Percentiles rank a stretch among this genome's conserved stretches.
phyloP scores from a whole-genome alignment of 2,329 filamentous ascomycete genomes.

The Geosmithia flava region DNA sequence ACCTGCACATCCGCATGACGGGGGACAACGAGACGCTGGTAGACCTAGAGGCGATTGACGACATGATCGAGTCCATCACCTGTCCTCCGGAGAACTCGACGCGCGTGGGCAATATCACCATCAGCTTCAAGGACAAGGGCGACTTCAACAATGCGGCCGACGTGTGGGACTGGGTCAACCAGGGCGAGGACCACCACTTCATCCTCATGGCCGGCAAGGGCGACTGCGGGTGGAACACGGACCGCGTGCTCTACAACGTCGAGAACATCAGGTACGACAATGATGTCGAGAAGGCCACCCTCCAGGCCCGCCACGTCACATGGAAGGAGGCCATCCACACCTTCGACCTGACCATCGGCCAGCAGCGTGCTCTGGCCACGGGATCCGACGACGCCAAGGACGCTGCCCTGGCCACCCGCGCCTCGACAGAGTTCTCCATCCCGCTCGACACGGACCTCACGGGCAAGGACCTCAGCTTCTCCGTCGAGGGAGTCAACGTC shows the following conservation, averaged over 20 bases:
- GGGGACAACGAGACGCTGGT: constrained; percentile 1
- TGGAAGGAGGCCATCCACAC: constrained; percentile 1
- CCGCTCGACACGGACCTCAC: neutral
- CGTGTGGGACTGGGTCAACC: constrained; percentile 2
- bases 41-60: constrained; percentile 1
- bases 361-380: too few relatives aligned
- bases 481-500: neutral
- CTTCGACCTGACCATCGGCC: constrained; percentile 1
- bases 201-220: constrained; percentile 1
- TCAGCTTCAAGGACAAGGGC: neutral
- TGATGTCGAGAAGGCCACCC: neutral
- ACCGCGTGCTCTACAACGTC: neutral
- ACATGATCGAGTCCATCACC: constrained; percentile 1
- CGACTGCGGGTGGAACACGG: constrained; percentile 1
- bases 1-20: neutral
- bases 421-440: neutral
- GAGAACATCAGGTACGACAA: neutral
- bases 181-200: neutral
- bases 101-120: neutral
- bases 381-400: neutral
- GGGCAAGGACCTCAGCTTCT: neutral
- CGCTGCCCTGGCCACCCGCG: neutral
- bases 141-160: neutral
- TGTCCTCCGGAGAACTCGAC: neutral
- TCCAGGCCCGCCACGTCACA: neutral